Evolutionary conservation across 1,284 basidiomycete species (phyloP).

Genomic region (Termitomyces sp.): DNA sequence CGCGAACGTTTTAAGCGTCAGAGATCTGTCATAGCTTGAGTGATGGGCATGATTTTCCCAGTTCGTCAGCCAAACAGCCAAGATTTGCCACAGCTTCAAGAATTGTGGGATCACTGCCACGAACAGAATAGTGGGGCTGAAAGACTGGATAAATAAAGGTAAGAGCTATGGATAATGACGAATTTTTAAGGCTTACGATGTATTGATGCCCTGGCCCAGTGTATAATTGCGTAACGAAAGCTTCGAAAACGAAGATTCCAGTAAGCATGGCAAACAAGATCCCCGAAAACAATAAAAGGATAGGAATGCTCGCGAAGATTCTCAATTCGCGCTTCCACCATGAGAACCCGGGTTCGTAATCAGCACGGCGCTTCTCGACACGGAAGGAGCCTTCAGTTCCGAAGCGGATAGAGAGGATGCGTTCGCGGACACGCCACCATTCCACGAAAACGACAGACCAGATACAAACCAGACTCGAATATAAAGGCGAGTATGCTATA

Average conservation of each 20-base stretch:
- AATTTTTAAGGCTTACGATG: constrained; percentile 48
- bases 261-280: constrained; percentile 71
- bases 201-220: constrained; percentile 79
- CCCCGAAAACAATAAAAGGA: constrained; percentile 73
- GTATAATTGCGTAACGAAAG: constrained; percentile 83
- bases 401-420: constrained; percentile 75
- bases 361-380: constrained; percentile 72
- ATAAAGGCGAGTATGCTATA: constrained; percentile 71
- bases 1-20: constrained; percentile 91
- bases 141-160: constrained; percentile 40
- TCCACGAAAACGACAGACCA: constrained; percentile 89
- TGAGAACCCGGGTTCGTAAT: constrained; percentile 51
- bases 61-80: constrained; percentile 68
- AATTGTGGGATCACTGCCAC: constrained; percentile 80
- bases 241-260: constrained; percentile 81
- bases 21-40: constrained; percentile 69
- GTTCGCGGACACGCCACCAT: constrained; percentile 83
- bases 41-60: constrained; percentile 92
- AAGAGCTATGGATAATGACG: constrained; percentile 4
- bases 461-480: constrained; percentile 68
- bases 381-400: constrained; percentile 73
- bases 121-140: constrained; percentile 85
- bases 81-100: constrained; percentile 70
- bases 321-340: constrained; percentile 80
- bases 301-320: constrained; percentile 71